Conservation (phyloP, 257 asterid genomes). For the Plantago major region DNA sequence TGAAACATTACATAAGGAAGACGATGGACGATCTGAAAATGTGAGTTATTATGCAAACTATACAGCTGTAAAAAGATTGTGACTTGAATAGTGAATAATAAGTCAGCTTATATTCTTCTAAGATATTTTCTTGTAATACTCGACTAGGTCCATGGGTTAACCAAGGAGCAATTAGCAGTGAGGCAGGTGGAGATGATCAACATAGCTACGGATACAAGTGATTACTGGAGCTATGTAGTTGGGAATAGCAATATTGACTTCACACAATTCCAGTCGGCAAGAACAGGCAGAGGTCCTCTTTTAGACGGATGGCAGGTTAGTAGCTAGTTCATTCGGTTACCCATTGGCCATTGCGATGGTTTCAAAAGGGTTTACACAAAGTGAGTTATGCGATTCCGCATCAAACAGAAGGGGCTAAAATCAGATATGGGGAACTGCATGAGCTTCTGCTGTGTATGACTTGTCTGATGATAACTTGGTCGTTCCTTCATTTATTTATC, state of each 20-base stretch:
- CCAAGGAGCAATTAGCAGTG: conserved; percentile 51
- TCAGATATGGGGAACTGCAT: too few species aligned
- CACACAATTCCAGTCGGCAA: conserved; percentile 59
- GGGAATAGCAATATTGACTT: conserved; percentile 57
- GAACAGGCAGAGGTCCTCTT: conserved; percentile 85
- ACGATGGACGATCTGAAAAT: conserved; percentile 68
- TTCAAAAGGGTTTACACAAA: not conserved
- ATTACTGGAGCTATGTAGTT: conserved; percentile 81
- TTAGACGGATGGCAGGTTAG: conserved; percentile 83
- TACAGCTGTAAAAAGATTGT: too few species aligned
- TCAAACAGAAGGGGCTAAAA: too few species aligned
- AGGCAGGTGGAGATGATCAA: conserved; percentile 71
- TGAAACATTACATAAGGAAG: conserved; percentile 71
- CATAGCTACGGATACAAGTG: conserved; percentile 57
- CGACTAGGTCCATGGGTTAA: conserved; percentile 65
- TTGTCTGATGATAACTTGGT: too few species aligned
- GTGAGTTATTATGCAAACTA: conserved; percentile 33
- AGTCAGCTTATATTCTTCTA: not conserved
- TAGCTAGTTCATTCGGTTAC: conserved; percentile 6
- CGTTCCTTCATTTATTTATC: too few species aligned
- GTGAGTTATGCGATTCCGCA: too few species aligned
- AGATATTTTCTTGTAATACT: not conserved
- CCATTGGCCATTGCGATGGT: not conserved
- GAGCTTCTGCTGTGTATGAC: too few species aligned
- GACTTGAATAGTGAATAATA: too few species aligned